Conservation (phyloP, 2,329 filamentous ascomycete species). For the Ophiocordyceps robertsii region DNA sequence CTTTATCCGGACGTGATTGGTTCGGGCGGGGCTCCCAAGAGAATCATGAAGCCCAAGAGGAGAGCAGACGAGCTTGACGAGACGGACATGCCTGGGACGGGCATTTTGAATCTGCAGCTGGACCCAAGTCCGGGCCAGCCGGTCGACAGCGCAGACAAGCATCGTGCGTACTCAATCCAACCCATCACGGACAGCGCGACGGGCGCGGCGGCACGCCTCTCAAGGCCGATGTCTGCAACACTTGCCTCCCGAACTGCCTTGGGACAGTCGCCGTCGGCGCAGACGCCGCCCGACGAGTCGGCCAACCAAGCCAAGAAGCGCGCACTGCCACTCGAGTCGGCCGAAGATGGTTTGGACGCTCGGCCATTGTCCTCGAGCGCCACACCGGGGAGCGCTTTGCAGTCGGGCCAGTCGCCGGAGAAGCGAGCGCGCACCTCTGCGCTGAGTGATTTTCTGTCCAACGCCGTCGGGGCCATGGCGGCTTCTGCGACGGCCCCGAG, state of each 20-base stretch:
- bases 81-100: constrained; percentile 32
- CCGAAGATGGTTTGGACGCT: constrained; percentile 7
- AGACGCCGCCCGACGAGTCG: constrained; percentile 43
- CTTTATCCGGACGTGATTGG: constrained; percentile 47
- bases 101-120: constrained; percentile 29
- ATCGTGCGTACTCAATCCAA: constrained; percentile 14
- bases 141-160: constrained; percentile 12
- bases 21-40: constrained; percentile 44
- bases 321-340: constrained; percentile 12
- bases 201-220: constrained; percentile 8
- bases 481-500: neutral
- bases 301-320: constrained; percentile 29
- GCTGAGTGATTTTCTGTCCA: constrained; percentile 5
- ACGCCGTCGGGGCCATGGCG: neutral
- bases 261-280: constrained; percentile 23
- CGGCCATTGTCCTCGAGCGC: constrained; percentile 14
- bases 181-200: constrained; percentile 13
- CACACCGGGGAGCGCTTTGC: constrained; percentile 18
- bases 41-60: constrained; percentile 41
- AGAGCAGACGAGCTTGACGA: constrained; percentile 34
- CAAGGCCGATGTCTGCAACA: constrained; percentile 16
- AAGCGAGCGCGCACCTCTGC: constrained; percentile 20
- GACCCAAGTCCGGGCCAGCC: constrained; percentile 14
- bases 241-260: constrained; percentile 25
- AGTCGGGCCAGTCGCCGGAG: constrained; percentile 15